Evolutionary conservation across 106 monocot species (phyloP).

Genomic region (Allium fistulosum): DNA sequence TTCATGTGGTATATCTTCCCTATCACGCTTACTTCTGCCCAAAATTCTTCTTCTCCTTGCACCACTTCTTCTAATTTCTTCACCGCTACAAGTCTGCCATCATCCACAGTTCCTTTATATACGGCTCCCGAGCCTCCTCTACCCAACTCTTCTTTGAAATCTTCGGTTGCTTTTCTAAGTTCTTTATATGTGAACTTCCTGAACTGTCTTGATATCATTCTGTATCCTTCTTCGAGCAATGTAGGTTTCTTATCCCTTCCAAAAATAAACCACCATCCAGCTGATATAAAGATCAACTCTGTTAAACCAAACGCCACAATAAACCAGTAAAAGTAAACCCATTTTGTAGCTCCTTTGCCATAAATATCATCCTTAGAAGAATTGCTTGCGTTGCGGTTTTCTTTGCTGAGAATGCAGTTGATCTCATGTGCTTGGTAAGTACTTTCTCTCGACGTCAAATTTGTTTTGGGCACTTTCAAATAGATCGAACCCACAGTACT

Average conservation of each 20-base stretch:
- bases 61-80: not conserved
- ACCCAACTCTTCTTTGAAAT: not conserved
- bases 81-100: not conserved
- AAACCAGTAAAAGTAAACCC: not conserved
- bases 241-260: not conserved
- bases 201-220: slow-evolving; percentile 8
- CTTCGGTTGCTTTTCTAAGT: not conserved
- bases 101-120: not conserved
- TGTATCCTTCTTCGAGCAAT: not conserved
- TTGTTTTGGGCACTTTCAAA: not conserved
- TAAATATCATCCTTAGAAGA: not conserved
- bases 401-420: not conserved
- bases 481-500: not conserved
- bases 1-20: not conserved
- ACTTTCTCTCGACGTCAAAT: not conserved
- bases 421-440: not conserved
- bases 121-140: not conserved
- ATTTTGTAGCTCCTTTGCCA: not conserved
- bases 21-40: not conserved
- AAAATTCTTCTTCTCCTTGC: not conserved
- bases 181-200: slow-evolving; percentile 5
- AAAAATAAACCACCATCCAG: not conserved
- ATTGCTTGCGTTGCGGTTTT: not conserved
- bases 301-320: not conserved
- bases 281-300: not conserved